Evolutionary conservation across 202 grass and related monocot species (phyloP).

Genomic region (Zoysia matrella): DNA sequence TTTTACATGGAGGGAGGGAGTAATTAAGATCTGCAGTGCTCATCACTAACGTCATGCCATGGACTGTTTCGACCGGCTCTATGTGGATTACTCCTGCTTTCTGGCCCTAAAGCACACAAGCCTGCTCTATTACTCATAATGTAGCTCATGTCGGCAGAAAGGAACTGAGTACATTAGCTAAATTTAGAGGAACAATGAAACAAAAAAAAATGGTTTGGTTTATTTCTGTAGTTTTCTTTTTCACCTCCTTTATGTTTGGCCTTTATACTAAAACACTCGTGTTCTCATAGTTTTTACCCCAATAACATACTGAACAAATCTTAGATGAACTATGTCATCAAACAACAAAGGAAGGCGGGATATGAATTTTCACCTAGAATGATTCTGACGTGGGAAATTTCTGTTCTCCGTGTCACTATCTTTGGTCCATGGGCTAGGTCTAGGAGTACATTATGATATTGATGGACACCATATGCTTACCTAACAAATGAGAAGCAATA

Average conservation of each 20-base stretch:
- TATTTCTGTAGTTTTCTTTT: background rate
- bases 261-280: conserved; percentile 16
- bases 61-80: background rate
- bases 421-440: background rate
- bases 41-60: conserved; percentile 13
- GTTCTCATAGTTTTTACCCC: background rate
- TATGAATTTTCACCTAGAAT: background rate
- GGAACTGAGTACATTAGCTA: background rate
- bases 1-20: no score
- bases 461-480: background rate
- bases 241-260: conserved; percentile 13
- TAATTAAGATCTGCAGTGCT: conserved; percentile 47
- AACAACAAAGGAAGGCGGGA: conserved; percentile 23
- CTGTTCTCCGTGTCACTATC: conserved; percentile 19
- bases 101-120: background rate
- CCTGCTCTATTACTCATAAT: background rate
- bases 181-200: conserved; percentile 10
- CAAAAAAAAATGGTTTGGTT: background rate
- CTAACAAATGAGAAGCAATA: background rate
- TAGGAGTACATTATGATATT: background rate
- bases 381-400: conserved; percentile 7
- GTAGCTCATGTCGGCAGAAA: conserved; percentile 20
- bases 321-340: conserved; percentile 16
- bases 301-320: conserved; percentile 20
- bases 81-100: conserved; percentile 19